A percentile compares a stretch with the other conserved stretches of the same genome.
phyloP scores from a whole-genome alignment of 345 rosid genomes.

The Rhizophora mangle region DNA sequence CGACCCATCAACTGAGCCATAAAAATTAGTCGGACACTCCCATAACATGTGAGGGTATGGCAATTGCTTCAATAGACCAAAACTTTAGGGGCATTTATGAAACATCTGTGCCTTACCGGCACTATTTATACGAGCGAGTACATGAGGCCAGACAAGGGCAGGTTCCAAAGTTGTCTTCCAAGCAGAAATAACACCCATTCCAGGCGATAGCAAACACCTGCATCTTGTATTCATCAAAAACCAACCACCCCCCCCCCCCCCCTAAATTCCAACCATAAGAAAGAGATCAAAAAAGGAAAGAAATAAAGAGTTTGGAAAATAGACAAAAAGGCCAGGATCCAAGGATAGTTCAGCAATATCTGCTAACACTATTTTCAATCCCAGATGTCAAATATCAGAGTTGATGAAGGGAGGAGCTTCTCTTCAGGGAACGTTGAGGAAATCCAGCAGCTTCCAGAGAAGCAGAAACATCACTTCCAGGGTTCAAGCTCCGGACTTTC shows the following conservation, averaged over 20 bases:
- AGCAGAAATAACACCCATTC: background rate
- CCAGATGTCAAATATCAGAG: conserved; percentile 57
- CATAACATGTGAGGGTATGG: background rate
- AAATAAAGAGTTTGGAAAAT: conserved; percentile 13
- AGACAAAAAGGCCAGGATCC: background rate
- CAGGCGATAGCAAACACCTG: conserved; percentile 28
- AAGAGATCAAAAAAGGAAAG: conserved; percentile 7
- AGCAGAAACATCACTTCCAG: conserved; percentile 25
- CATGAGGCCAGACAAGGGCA: conserved; percentile 55
- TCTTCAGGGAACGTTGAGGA: conserved; percentile 58
- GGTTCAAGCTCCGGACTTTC: conserved; percentile 21
- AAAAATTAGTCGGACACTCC: too few species aligned
- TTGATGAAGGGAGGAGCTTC: conserved; percentile 68
- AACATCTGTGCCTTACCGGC: conserved; percentile 10
- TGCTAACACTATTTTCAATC: background rate
- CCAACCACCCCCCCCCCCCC: conserved; percentile 14
- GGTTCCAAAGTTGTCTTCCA: conserved; percentile 46
- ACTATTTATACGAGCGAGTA: conserved; percentile 16
- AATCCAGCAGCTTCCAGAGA: conserved; percentile 39
- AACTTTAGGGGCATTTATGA: conserved; percentile 7
- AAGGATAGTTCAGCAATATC: background rate
- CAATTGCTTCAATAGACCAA: conserved; percentile 9
- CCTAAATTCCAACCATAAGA: conserved; percentile 2
- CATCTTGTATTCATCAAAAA: conserved; percentile 33
- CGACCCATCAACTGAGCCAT: too few species aligned